These are phyloP conservation scores for Capsicum pubescens DNA, from an alignment of 257 asterid genomes.

Conservation along the genomic window DNA sequence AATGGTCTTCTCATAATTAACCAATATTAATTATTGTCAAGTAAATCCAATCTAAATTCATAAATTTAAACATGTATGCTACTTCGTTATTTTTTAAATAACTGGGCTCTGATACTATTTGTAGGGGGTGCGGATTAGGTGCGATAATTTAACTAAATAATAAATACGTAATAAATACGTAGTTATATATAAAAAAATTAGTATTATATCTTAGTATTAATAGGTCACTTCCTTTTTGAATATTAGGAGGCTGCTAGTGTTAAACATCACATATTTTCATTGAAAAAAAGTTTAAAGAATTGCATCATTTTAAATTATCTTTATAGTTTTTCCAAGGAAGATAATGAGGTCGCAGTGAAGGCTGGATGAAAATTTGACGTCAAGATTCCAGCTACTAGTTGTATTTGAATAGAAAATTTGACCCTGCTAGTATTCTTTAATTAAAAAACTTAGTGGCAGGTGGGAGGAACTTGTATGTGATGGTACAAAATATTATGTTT, in stretches of 20 bases:
- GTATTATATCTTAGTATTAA: too few species aligned
- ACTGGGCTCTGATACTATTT: too few species aligned
- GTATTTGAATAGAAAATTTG: neutral
- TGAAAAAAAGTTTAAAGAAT: neutral
- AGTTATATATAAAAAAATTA: too few species aligned
- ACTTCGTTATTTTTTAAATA: too few species aligned
- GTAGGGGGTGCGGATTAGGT: too few species aligned
- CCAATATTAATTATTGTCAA: too few species aligned
- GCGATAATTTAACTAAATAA: too few species aligned
- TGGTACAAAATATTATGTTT: neutral
- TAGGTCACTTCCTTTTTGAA: conserved; percentile 9
- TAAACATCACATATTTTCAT: neutral
- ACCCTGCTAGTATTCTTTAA: neutral
- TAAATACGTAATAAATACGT: too few species aligned
- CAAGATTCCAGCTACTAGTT: neutral
- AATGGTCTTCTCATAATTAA: too few species aligned
- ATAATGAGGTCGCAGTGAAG: neutral
- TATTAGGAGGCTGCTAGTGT: neutral
- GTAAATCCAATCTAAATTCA: too few species aligned
- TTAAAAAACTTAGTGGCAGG: conserved; percentile 22
- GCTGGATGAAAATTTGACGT: neutral
- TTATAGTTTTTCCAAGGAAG: neutral
- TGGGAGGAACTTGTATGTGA: neutral
- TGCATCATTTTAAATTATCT: neutral
- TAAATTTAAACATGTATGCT: too few species aligned